A percentile compares a stretch with the other conserved stretches of the same genome.
Evolutionary conservation across 148 eudicot genomes (phyloP).

Genomic region (Persicaria maculosa): DNA sequence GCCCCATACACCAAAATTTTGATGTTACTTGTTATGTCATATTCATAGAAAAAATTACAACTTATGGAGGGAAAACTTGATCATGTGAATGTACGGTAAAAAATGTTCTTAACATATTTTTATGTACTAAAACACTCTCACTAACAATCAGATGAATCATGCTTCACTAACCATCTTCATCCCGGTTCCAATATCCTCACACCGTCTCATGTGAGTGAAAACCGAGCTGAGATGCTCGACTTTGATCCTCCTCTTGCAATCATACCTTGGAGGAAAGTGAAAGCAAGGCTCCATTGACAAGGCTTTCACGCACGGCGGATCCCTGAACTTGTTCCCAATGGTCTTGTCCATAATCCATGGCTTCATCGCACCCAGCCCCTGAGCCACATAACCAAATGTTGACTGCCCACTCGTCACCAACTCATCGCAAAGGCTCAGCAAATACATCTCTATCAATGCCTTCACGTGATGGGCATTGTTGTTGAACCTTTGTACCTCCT

Average conservation of each 20-base stretch:
- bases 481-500: conserved; percentile 47
- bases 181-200: conserved; percentile 40
- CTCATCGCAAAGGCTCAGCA: conserved; percentile 68
- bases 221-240: conserved; percentile 38
- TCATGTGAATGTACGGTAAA: no score
- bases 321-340: conserved; percentile 17
- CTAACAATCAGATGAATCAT: background rate
- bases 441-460: conserved; percentile 86
- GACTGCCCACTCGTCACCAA: conserved; percentile 71
- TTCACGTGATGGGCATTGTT: conserved; percentile 46
- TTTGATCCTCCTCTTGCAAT: conserved; percentile 34
- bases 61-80: no score
- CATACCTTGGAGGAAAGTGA: conserved; percentile 53
- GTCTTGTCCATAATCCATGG: conserved; percentile 62
- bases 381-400: conserved; percentile 88
- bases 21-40: no score
- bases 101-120: no score
- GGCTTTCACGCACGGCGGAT: conserved; percentile 52
- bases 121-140: no score
- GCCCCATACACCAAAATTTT: no score
- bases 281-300: conserved; percentile 80
- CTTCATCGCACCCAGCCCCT: conserved; percentile 63
- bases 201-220: conserved; percentile 41
- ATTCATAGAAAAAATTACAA: no score
- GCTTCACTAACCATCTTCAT: conserved; percentile 50